These are phyloP conservation scores for Beauveria brongniartii DNA, from an alignment of 2,329 filamentous ascomycete species.

Conservation along the genomic window DNA sequence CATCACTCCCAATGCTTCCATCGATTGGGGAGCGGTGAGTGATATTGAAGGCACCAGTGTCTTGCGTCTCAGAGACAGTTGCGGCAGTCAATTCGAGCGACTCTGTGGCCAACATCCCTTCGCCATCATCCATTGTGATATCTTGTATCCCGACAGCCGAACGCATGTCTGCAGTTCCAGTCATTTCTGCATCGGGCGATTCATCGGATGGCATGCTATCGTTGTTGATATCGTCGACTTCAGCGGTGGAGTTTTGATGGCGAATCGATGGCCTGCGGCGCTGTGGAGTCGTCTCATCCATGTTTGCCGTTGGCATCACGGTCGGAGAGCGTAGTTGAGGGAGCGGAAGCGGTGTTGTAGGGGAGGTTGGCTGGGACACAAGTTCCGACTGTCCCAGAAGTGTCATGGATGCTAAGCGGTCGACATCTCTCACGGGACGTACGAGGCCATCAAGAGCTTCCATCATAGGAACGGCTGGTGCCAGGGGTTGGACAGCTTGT, in stretches of 20 bases:
- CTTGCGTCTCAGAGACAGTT: constrained; percentile 75
- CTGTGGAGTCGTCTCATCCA: constrained; percentile 45
- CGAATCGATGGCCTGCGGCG: constrained; percentile 76
- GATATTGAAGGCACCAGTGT: constrained; percentile 88
- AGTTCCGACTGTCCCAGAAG: constrained; percentile 60
- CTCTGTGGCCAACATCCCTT: constrained; percentile 68
- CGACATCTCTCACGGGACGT: constrained; percentile 70
- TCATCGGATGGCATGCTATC: constrained; percentile 78
- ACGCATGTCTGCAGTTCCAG: constrained; percentile 72
- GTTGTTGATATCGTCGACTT: constrained; percentile 76
- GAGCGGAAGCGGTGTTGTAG: constrained; percentile 72
- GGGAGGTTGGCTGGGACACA: constrained; percentile 84
- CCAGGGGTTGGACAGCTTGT: constrained; percentile 55
- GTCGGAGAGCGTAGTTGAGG: constrained; percentile 50
- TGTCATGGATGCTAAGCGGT: constrained; percentile 77
- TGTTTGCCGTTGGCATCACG: constrained; percentile 43
- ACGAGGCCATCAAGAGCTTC: constrained; percentile 67
- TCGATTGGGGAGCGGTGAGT: constrained; percentile 78
- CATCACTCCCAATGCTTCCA: constrained; percentile 71
- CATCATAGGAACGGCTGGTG: constrained; percentile 57
- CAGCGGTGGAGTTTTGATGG: constrained; percentile 84
- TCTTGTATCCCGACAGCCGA: constrained; percentile 79
- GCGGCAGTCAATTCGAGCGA: constrained; percentile 68
- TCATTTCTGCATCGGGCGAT: constrained; percentile 67
- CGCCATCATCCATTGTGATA: constrained; percentile 69